Conservation (phyloP, 2,329 filamentous ascomycete genomes). For the Aspergillus awamori region DNA sequence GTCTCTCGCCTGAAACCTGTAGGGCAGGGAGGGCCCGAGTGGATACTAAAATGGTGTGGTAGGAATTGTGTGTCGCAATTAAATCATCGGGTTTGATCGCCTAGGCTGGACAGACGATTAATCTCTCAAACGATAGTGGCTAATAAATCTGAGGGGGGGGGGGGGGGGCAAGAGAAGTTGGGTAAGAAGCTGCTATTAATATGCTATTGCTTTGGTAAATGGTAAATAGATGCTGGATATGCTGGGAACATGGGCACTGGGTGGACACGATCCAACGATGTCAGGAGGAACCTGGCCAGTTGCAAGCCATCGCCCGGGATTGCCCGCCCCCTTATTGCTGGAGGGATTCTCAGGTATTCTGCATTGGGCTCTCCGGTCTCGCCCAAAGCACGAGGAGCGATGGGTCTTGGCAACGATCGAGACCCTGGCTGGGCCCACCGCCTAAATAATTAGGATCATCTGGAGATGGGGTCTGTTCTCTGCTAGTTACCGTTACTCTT, state of each 20-base stretch:
- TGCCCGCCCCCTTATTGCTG: constrained; percentile 3
- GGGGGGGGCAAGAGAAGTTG: background rate
- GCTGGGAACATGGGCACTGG: too few species aligned
- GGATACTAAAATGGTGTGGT: background rate
- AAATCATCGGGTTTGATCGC: constrained; percentile 1
- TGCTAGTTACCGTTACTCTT: background rate
- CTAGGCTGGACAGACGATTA: background rate
- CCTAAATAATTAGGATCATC: constrained; percentile 15
- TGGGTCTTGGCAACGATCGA: constrained; percentile 24
- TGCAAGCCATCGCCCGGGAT: background rate
- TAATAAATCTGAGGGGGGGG: background rate
- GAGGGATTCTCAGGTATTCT: background rate
- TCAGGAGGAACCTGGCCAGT: constrained; percentile 5
- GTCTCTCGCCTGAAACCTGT: background rate
- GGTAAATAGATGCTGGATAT: too few species aligned
- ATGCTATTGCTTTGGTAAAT: background rate
- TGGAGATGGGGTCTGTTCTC: background rate
- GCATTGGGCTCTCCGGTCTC: constrained; percentile 2
- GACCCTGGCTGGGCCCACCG: constrained; percentile 21
- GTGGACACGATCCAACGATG: background rate
- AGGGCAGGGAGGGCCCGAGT: background rate
- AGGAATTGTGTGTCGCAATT: background rate
- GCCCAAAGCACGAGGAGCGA: constrained; percentile 7
- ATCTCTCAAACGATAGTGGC: constrained; percentile 4
- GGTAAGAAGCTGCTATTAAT: background rate